phyloP scores from a whole-genome alignment of 768 basidiomycete genomes.

The Boletus reticuloceps region DNA sequence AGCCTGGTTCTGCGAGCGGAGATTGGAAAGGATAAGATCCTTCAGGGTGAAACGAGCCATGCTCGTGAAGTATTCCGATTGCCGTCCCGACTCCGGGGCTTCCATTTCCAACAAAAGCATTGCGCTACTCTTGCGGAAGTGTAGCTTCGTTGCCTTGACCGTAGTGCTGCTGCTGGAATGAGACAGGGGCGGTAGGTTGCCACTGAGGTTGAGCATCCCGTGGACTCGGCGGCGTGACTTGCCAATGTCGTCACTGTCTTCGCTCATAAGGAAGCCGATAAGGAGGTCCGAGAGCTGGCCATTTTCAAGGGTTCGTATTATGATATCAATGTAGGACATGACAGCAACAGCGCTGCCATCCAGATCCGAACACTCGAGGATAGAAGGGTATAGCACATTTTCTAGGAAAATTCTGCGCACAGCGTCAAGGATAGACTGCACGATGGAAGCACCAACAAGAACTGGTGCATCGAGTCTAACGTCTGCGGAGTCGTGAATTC shows the following conservation, averaged over 20 bases:
- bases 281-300: constrained; percentile 69
- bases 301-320: constrained; percentile 70
- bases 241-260: constrained; percentile 72
- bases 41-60: constrained; percentile 89
- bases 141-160: constrained; percentile 46
- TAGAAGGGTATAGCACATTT: constrained; percentile 89
- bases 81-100: constrained; percentile 66
- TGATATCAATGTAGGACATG: constrained; percentile 91
- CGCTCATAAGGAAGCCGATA: constrained; percentile 77
- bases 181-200: constrained; percentile 33
- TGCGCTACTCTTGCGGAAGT: constrained; percentile 79
- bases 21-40: constrained; percentile 79
- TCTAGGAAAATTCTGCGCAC: constrained; percentile 86
- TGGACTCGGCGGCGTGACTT: constrained; percentile 42
- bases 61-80: constrained; percentile 81
- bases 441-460: constrained; percentile 76
- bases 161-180: constrained; percentile 23
- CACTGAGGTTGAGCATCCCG: constrained; percentile 42
- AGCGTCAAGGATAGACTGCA: constrained; percentile 78
- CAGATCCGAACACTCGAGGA: constrained; percentile 86
- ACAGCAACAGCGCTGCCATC: constrained; percentile 98
- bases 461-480: constrained; percentile 52
- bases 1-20: constrained; percentile 62
- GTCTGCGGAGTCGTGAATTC: constrained; percentile 35
- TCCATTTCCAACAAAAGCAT: constrained; percentile 90